phyloP scores from a whole-genome alignment of 768 basidiomycete species.

The Podaxis pistillaris region DNA sequence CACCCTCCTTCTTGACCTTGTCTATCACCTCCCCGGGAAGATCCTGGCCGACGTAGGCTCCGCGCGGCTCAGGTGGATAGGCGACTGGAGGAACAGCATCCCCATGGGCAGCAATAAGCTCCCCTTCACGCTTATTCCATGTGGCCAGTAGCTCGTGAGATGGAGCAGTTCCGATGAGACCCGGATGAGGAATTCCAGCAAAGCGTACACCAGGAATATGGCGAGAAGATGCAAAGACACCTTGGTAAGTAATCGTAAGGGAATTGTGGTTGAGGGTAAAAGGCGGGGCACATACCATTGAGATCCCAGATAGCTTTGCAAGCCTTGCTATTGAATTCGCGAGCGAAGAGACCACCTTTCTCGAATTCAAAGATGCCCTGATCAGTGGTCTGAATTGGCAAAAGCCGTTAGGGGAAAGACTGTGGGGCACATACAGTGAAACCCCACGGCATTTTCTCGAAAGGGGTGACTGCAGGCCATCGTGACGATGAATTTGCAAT shows the following conservation, averaged over 20 bases:
- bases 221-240: slow-evolving; percentile 69
- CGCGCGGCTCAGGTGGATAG: slow-evolving; percentile 55
- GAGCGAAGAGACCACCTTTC: slow-evolving; percentile 71
- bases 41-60: slow-evolving; percentile 72
- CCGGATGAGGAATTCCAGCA: slow-evolving; percentile 75
- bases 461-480: slow-evolving; percentile 49
- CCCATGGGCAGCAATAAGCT: slow-evolving; percentile 52
- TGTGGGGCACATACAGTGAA: slow-evolving; percentile 49
- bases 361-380: slow-evolving; percentile 74
- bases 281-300: slow-evolving; percentile 39
- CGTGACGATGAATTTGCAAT: not conserved
- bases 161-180: slow-evolving; percentile 75
- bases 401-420: not conserved
- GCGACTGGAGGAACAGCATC: slow-evolving; percentile 63
- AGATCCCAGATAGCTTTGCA: slow-evolving; percentile 84
- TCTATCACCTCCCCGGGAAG: slow-evolving; percentile 41
- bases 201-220: slow-evolving; percentile 81
- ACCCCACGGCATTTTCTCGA: slow-evolving; percentile 80
- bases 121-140: slow-evolving; percentile 75
- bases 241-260: slow-evolving; percentile 27
- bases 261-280: not conserved
- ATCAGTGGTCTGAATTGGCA: not conserved
- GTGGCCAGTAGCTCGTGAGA: slow-evolving; percentile 68
- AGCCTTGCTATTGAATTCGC: slow-evolving; percentile 68
- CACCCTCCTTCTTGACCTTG: slow-evolving; percentile 65